A percentile compares a stretch with the other conserved stretches of the same genome.
These are phyloP conservation scores for Conticribra weissflogii DNA, from an alignment of 108 stramenopile species.

Conservation along the genomic window DNA sequence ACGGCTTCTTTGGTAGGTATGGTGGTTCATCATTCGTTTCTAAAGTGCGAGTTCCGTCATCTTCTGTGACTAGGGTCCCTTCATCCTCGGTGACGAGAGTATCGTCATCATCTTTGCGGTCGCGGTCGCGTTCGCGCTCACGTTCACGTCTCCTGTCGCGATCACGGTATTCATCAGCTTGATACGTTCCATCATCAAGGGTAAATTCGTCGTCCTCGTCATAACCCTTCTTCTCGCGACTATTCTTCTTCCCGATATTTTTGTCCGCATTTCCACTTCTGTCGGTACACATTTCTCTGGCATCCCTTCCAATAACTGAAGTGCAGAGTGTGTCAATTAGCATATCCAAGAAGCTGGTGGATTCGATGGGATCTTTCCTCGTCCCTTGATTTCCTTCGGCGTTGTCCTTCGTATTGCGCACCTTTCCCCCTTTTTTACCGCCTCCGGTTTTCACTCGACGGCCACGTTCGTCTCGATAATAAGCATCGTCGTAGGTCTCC, in stretches of 20 bases:
- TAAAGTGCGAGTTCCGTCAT: slow-evolving; percentile 39
- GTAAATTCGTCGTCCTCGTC: slow-evolving; percentile 67
- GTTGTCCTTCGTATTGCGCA: slow-evolving; percentile 14
- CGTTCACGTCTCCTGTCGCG: slow-evolving; percentile 1
- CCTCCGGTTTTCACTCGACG: slow-evolving; percentile 9
- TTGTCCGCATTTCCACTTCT: slow-evolving; percentile 5
- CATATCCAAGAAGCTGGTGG: slow-evolving; percentile 80
- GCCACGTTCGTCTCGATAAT: slow-evolving; percentile 13
- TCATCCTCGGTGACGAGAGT: slow-evolving; percentile 34
- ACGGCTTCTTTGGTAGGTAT: slow-evolving; percentile 5
- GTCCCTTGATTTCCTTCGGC: slow-evolving; percentile 35
- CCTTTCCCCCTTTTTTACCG: slow-evolving; percentile 14
- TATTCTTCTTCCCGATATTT: slow-evolving; percentile 5
- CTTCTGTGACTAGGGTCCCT: slow-evolving; percentile 29
- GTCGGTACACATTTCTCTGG: slow-evolving; percentile 38
- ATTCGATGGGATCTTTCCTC: slow-evolving; percentile 67
- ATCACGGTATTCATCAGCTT: slow-evolving; percentile 63
- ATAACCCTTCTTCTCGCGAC: slow-evolving; percentile 22
- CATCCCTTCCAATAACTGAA: slow-evolving; percentile 64
- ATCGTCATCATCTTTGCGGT: slow-evolving; percentile 19
- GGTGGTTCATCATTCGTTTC: slow-evolving; percentile 37
- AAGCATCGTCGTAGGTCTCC: slow-evolving; percentile 49
- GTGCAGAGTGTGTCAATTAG: slow-evolving; percentile 88
- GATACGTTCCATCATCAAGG: slow-evolving; percentile 75
- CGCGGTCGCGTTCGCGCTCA: too few relatives aligned